Evolutionary conservation across 2,329 filamentous ascomycete genomes (phyloP), one percentile per base, ranked within the genome.

Genomic region (Trichoderma arundinaceum): DNA sequence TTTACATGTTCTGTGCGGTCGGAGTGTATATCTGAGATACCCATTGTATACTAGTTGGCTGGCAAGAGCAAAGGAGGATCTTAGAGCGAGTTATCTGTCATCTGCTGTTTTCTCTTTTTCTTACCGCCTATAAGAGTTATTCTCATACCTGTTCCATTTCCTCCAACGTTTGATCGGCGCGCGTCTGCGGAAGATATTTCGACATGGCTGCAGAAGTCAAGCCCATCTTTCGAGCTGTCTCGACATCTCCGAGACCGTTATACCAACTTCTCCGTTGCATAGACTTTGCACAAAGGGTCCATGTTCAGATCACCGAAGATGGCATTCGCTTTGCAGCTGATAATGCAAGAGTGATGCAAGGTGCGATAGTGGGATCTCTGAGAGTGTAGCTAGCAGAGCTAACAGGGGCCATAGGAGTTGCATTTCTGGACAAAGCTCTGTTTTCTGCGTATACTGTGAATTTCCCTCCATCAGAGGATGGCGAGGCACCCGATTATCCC

Each of bases 1-100:
- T 99, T 52, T 97, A 95, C 81, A 97, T 97, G 90, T 98, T 99
- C 81, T 99, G 95, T 81, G 95, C 94, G 67, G 95, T 95, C 77
- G 95, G 95, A 77, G 95, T 99, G 76, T 98, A 99, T 88, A 92
- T 99, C 78, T 99, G 87, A 83, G 77, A 87, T 81, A 82, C 80
- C 81, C 73, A 78, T 69, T 76, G 70, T 79, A 79, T 75, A 75
- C 74, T 73, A 71, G 74, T 56, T 56, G 43, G 22, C 43, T 48
- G 35, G 22, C 33, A 49, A 71, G 68, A 73, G 67, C 75, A 69
- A 75, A 73, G 68, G 43, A 53, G 49, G 48, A n/a, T 38, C 32
- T 22, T 41, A 71, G 69, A 71, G 72, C 74, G 70, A 71, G 71
- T 68, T 67, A 71, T 64, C 68, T 69, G 57, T 69, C 28, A 53